Evolutionary conservation across 192 early-diverging fungal species (phyloP), one percentile per base, ranked within the genome.

Genomic region (Linnemannia elongata): DNA sequence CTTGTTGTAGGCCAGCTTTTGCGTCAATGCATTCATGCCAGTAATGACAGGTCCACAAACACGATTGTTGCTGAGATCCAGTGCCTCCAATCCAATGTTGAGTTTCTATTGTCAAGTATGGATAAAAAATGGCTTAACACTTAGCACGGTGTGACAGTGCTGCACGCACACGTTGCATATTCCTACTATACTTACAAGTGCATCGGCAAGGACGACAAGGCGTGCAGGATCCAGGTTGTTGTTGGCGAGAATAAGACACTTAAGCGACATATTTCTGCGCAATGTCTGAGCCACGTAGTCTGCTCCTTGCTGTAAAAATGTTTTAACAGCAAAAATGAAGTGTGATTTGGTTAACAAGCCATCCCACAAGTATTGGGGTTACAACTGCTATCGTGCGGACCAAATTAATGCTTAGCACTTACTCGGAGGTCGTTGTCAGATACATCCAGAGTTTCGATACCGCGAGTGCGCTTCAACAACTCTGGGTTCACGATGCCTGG

Each of bases 251-350:
- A 81, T 70, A 47, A 94, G 74, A 33, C 79, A 74, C 27, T 84
- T 89, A 15, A 94, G 74, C 4, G 88, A 90, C 76, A 82, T 81
- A 75, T 94, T 94, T 17, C 91, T 45, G 47, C 88, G 82, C 18
- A 94, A 76, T n/a, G 89, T 91, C 35, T 93, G 91, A 49, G 93
- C 89, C 38, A 94, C 88, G 69, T 89, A 91, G 68, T 92, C 90
- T 44, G 93, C 86, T 4, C 91, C 91, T 80, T 88, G 87, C 88
- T 89, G 69, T 78, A 27, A 44, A 36, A 24, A 36, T 4, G 45
- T 57, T 54, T 74, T 73, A 6, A 22, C 39, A 27, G 36, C 18
- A 70, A 4, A 7, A 45, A 52, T 6, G 72, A 6, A 47, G 24
- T 0, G 17, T 4, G 18, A 1, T 41, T 24, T 20, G 4, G 38